Conservation (phyloP, 2,329 filamentous ascomycete genomes). For the Beauveria pseudobassiana region DNA sequence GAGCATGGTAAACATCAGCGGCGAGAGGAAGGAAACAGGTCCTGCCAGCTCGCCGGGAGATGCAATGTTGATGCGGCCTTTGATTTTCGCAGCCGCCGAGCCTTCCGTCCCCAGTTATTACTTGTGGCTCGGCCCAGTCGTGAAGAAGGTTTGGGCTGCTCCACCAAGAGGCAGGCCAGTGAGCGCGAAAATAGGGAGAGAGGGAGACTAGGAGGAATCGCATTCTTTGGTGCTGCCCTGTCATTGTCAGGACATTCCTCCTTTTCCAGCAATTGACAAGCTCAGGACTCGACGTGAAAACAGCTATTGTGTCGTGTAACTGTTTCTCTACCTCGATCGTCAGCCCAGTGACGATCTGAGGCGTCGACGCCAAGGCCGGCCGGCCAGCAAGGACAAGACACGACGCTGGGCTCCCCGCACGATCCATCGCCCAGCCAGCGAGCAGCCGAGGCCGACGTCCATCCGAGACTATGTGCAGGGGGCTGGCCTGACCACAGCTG, state of each 20-base stretch:
- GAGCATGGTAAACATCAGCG: too few species aligned
- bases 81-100: not conserved
- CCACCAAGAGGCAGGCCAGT: not conserved
- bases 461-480: not conserved
- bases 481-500: not conserved
- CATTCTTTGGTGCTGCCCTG: not conserved
- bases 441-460: not conserved
- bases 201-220: not conserved
- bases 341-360: not conserved
- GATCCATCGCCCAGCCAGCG: constrained; percentile 8
- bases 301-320: too few species aligned
- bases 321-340: too few species aligned
- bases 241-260: not conserved
- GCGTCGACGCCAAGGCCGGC: not conserved
- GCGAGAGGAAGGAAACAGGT: too few species aligned
- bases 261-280: too few species aligned
- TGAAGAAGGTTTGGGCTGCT: not conserved
- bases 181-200: not conserved
- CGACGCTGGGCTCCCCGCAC: not conserved
- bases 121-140: constrained; percentile 1
- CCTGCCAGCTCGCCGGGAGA: too few species aligned
- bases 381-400: not conserved
- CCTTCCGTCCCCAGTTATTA: not conserved
- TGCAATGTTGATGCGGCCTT: not conserved
- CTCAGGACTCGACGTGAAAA: too few species aligned